phyloP scores from a whole-genome alignment of 2,329 filamentous ascomycete species.

The Colletotrichum agaves region DNA sequence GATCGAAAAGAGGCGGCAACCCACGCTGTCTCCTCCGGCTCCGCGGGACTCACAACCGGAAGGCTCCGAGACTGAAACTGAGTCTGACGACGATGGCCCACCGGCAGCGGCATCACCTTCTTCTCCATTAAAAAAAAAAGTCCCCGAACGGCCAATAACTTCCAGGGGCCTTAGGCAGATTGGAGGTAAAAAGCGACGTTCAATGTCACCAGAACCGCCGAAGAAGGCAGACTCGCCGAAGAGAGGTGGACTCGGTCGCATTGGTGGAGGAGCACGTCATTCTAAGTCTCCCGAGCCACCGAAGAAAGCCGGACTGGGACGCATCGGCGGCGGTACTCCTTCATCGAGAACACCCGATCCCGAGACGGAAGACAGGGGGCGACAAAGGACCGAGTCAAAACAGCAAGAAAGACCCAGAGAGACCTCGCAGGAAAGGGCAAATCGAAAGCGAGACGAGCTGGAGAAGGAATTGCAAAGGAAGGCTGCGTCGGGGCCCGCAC shows the following conservation, averaged over 20 bases:
- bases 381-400: conserved; percentile 39
- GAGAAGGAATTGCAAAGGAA: conserved; percentile 62
- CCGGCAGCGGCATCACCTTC: conserved; percentile 2
- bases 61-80: conserved; percentile 57
- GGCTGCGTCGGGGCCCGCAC: conserved; percentile 59
- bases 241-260: conserved; percentile 53
- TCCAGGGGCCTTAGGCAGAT: neutral
- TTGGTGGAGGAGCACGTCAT: conserved; percentile 48
- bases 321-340: conserved; percentile 44
- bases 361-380: conserved; percentile 11
- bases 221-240: conserved; percentile 42
- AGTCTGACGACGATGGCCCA: conserved; percentile 47
- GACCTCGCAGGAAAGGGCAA: conserved; percentile 58
- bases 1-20: conserved; percentile 49
- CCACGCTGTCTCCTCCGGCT: conserved; percentile 40
- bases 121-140: neutral
- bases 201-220: conserved; percentile 14
- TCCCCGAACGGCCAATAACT: neutral
- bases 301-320: conserved; percentile 44
- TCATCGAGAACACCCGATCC: conserved; percentile 13
- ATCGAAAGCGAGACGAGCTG: conserved; percentile 62
- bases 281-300: conserved; percentile 29
- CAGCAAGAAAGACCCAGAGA: conserved; percentile 50
- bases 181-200: neutral
- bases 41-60: conserved; percentile 37